Evolutionary conservation across 1,139 yeast genomes (phyloP).

Genomic region (Yamadazyma buinensis): DNA sequence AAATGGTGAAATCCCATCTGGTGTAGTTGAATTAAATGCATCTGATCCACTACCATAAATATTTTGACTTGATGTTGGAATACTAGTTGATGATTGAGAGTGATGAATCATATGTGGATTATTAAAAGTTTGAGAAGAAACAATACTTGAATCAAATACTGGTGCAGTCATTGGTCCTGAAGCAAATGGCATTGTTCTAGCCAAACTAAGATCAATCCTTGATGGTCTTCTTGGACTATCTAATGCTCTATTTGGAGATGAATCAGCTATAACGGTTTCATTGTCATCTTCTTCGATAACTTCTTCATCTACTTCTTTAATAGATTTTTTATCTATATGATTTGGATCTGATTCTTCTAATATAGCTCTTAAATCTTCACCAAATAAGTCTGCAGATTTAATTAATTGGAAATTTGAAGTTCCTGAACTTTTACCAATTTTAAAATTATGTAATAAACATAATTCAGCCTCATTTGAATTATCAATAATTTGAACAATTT

Average conservation of each 20-base stretch:
- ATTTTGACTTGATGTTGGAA: conserved; percentile 7
- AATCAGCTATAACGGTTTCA: conserved; percentile 39
- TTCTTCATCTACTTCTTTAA: background rate
- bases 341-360: conserved; percentile 6
- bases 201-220: conserved; percentile 17
- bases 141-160: conserved; percentile 22
- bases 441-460: conserved; percentile 28
- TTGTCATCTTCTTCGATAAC: conserved; percentile 27
- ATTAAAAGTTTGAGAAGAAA: conserved; percentile 3
- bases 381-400: conserved; percentile 6
- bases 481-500: conserved; percentile 31
- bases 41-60: conserved; percentile 1
- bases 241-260: conserved; percentile 29
- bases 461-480: conserved; percentile 14
- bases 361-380: conserved; percentile 7
- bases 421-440: conserved; percentile 9
- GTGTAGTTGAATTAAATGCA: conserved; percentile 5
- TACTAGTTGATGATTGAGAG: conserved; percentile 4
- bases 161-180: conserved; percentile 38
- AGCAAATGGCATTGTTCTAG: conserved; percentile 6
- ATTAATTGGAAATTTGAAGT: conserved; percentile 5
- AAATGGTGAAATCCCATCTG: conserved; percentile 14
- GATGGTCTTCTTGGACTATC: conserved; percentile 16
- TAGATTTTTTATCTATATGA: background rate
- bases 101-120: background rate